Conservation (phyloP, 2,329 filamentous ascomycete species). For the Fusarium nisikadoi region DNA sequence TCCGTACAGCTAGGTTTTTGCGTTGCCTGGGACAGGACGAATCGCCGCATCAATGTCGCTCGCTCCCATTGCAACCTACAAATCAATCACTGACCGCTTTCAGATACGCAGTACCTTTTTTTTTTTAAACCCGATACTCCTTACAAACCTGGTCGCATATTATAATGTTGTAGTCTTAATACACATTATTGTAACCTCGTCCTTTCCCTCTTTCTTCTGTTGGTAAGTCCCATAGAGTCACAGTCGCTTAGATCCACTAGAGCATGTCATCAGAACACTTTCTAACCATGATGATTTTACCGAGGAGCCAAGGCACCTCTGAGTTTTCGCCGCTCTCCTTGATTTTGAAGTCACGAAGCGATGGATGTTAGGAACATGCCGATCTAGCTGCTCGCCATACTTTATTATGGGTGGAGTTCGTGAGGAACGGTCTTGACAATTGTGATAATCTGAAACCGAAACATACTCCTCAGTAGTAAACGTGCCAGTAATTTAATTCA, state of each 20-base stretch:
- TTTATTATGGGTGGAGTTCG: neutral
- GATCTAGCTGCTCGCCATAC: neutral
- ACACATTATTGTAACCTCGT: conserved; percentile 2
- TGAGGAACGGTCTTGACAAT: neutral
- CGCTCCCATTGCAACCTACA: neutral
- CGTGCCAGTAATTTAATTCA: neutral
- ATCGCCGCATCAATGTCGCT: neutral
- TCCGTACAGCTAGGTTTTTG: neutral
- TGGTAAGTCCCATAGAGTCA: neutral
- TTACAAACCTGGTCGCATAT: conserved; percentile 17
- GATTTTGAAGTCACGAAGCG: neutral
- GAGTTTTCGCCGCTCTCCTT: neutral
- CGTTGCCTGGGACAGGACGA: neutral
- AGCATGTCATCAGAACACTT: neutral
- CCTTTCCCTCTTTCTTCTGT: neutral
- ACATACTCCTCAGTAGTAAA: neutral
- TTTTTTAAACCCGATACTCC: neutral
- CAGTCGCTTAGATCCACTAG: conserved; percentile 10
- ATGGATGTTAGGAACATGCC: neutral
- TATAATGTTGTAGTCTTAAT: conserved; percentile 16
- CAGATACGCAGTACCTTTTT: neutral
- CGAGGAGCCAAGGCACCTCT: neutral
- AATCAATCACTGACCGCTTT: conserved; percentile 22
- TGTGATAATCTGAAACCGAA: neutral
- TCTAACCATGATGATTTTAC: neutral